Conservation (phyloP, 2,329 filamentous ascomycete genomes). For the Neofusicoccum umdonicola region DNA sequence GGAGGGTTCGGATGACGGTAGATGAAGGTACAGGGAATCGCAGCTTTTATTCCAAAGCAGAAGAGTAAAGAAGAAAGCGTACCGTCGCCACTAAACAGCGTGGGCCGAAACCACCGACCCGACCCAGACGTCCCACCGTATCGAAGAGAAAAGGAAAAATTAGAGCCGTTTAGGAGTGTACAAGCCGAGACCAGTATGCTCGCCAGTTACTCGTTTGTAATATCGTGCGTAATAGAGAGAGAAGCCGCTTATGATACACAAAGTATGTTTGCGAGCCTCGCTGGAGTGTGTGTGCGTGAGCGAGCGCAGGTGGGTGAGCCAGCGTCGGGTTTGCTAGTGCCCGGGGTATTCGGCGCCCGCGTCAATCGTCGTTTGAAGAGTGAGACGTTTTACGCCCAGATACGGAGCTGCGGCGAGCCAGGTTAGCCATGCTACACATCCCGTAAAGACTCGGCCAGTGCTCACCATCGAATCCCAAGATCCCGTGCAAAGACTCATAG, state of each 20-base stretch:
- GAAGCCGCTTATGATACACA: slow-evolving; percentile 12
- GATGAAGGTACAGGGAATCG: slow-evolving; percentile 17
- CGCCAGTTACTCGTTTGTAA: slow-evolving; percentile 18
- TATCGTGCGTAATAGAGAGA: slow-evolving; percentile 17
- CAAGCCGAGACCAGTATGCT: slow-evolving; percentile 18
- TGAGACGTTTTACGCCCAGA: slow-evolving; percentile 46
- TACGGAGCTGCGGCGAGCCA: slow-evolving; percentile 42
- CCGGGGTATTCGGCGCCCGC: slow-evolving; percentile 9
- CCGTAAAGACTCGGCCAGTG: slow-evolving; percentile 9
- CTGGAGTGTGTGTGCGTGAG: not conserved
- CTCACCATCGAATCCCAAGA: slow-evolving; percentile 98
- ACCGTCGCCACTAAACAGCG: slow-evolving; percentile 14
- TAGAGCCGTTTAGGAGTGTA: slow-evolving; percentile 19
- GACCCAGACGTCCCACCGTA: slow-evolving; percentile 16
- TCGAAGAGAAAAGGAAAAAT: slow-evolving; percentile 15
- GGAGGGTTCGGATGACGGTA: slow-evolving; percentile 16
- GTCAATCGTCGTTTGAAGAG: slow-evolving; percentile 9
- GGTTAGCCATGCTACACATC: not conserved
- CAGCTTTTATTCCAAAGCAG: slow-evolving; percentile 19
- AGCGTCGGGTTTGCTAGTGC: slow-evolving; percentile 2
- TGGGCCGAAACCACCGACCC: slow-evolving; percentile 17
- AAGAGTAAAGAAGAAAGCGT: slow-evolving; percentile 11
- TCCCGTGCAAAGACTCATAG: slow-evolving; percentile 97
- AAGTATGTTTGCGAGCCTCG: slow-evolving; percentile 8
- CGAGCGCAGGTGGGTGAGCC: slow-evolving; percentile 23